Evolutionary conservation across 2,329 filamentous ascomycete genomes (phyloP), one percentile per base, ranked within the genome.

Genomic region (Pleurostoma richardsiae): DNA sequence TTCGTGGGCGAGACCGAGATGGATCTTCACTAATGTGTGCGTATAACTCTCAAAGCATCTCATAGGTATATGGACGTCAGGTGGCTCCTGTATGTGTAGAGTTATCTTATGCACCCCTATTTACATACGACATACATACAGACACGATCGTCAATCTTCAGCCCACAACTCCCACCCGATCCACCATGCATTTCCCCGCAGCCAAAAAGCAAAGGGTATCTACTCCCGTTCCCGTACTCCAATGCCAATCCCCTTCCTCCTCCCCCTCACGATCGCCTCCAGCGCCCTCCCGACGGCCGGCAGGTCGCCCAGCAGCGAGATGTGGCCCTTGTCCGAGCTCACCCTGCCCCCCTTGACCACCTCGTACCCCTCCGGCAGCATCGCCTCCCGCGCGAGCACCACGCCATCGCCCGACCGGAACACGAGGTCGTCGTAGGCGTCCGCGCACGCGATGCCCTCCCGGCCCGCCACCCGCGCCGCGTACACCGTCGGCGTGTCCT

Each of bases 321-420:
- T 85, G 68, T 97, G 92, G 0, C 92, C 91, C 3, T 90, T 75
- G 54, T 95, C 89, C 45, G 85, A 90, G 55, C 82, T 85, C 10
- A 96, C 80, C 19, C 89, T 72, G 0, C 90, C 90, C 10, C 84
- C 85, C 41, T 77, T 80, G 2, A 85, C 88, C 33, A 87, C 73
- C 42, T 79, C 75, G 61, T 96, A 96, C 0, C 90, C 90, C 3
- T 79, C 69, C 0, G 91, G 91, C 40, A 95, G 66, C 88, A 95
- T 92, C 0, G 90, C 87, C 51, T 92, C 88, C 43, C 82, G 82
- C 0, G 91, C 88, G 5, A 96, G 76, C 46, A 92, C 90, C 0
- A 97, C 91, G 0, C 91, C 92, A 61, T 97, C 91, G 3, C 91
- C 90, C 27, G 85, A 85, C 1, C 87, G 86, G 67, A 96, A 96